Evolutionary conservation across 176 grass and related monocot genomes (phyloP), one percentile per base, ranked within the genome.

Genomic region (Elymus sibiricus): DNA sequence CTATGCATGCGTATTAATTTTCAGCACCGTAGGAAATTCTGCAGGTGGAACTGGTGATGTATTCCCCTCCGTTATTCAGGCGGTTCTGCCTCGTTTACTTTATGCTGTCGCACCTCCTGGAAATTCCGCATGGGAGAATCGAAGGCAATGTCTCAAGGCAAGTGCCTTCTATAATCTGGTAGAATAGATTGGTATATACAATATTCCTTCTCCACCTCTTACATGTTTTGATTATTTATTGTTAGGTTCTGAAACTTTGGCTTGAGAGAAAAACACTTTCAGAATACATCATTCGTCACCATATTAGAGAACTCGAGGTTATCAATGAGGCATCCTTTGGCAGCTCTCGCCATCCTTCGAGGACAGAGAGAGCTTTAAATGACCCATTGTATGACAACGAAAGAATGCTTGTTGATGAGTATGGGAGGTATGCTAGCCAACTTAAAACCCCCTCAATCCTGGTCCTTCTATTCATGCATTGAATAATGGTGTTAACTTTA

Each of bases 341-440:
- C 67, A 89, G 89, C 81, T 95, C 91, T 85, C 90, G 82, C 21
- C 91, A 82, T 56, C 88, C 90, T 84, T 94, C 86, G 71, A 93
- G 87, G 80, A 95, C 92, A 34, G 97, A 98, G 56, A 90, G 97
- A 72, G 92, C 94, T 82, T 68, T 95, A 79, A 92, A 98, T 91
- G 97, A 98, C 71, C 97, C 97, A 14, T 85, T 98, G 59, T 90
- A 92, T 75, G 97, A 96, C 39, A 95, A 94, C 86, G 97, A 98
- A 74, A 94, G 94, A 80, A 94, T 98, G 88, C 90, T 95, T 77
- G 93, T 98, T 79, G 93, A 98, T 64, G 97, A 98, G 82, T 96
- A 98, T 87, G 97, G 97, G 53, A 98, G 97, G 93, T 95, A 79
- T 76, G 77, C 82, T 62, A 37, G 67, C 37, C 29, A 77, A 53